phyloP scores from a whole-genome alignment of 1,284 basidiomycete genomes.

The Serendipita sp. region DNA sequence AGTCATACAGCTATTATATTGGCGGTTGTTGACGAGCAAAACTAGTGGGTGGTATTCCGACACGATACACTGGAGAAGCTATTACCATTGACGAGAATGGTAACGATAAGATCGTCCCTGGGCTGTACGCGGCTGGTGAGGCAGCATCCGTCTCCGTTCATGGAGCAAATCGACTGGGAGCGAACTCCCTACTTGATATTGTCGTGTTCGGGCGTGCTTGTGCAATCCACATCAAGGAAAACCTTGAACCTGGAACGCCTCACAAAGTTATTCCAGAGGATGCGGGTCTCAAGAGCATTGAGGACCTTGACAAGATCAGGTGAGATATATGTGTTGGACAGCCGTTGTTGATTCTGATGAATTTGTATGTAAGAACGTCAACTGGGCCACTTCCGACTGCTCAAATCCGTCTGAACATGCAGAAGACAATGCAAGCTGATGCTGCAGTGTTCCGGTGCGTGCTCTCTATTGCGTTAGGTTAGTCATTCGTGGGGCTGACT shows the following conservation, averaged over 20 bases:
- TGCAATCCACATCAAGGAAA: slow-evolving; percentile 95
- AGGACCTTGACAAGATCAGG: slow-evolving; percentile 83
- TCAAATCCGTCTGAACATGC: slow-evolving; percentile 88
- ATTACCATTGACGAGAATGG: slow-evolving; percentile 75
- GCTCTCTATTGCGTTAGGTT: background rate
- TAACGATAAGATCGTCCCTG: slow-evolving; percentile 90
- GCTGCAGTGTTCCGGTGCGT: slow-evolving; percentile 76
- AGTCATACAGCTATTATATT: slow-evolving; percentile 20
- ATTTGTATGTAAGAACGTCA: slow-evolving; percentile 36
- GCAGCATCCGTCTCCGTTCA: slow-evolving; percentile 98
- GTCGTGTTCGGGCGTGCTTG: slow-evolving; percentile 99
- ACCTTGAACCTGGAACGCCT: slow-evolving; percentile 74
- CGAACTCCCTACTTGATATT: slow-evolving; percentile 97
- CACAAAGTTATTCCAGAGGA: slow-evolving; percentile 84
- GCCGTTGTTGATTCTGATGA: background rate
- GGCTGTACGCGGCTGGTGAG: slow-evolving; percentile 97
- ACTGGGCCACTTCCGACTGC: slow-evolving; percentile 78
- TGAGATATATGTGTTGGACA: slow-evolving; percentile 16
- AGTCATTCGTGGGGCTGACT: slow-evolving; percentile 1
- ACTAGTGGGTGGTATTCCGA: slow-evolving; percentile 97
- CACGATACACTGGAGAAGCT: slow-evolving; percentile 96
- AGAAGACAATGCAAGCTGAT: slow-evolving; percentile 96
- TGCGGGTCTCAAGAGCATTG: slow-evolving; percentile 76
- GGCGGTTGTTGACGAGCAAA: slow-evolving; percentile 15
- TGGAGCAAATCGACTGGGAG: slow-evolving; percentile 97